Conservation (phyloP, 495 filamentous ascomycete species). For the Choiromyces venosus region DNA sequence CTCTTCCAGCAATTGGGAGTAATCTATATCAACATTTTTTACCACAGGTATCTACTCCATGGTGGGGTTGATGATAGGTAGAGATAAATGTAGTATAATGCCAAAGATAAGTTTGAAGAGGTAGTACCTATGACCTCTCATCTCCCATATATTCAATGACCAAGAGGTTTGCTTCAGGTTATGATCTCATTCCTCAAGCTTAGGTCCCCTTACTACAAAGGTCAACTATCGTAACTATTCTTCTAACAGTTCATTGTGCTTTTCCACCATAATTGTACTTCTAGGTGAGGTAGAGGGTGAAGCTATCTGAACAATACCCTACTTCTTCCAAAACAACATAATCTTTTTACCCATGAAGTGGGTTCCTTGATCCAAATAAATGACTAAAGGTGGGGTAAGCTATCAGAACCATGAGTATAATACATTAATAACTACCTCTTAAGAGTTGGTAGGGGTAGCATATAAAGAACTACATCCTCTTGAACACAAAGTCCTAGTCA, state of each 20-base stretch:
- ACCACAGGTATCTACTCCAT: not conserved
- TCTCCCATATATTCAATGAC: not conserved
- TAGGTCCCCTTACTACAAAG: not conserved
- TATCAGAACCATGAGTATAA: too few species aligned
- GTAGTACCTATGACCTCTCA: not conserved
- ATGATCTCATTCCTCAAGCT: not conserved
- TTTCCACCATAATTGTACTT: slow-evolving; percentile 1
- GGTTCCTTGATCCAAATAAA: not conserved
- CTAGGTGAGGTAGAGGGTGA: not conserved
- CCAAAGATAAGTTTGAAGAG: not conserved
- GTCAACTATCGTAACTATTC: not conserved
- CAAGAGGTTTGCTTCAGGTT: not conserved
- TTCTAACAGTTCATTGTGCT: not conserved
- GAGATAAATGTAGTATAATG: not conserved
- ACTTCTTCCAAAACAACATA: not conserved
- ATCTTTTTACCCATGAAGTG: slow-evolving; percentile 2
- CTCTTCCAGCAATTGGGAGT: not conserved
- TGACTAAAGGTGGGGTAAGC: slow-evolving; percentile 4
- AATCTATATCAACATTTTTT: too few species aligned
- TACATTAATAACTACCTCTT: too few species aligned
- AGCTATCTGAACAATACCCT: not conserved
- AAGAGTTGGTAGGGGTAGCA: too few species aligned
- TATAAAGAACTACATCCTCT: too few species aligned
- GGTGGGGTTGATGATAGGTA: not conserved
- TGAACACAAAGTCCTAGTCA: too few species aligned